phyloP scores from a whole-genome alignment of 805 yeast species.

The Vanderwaltozyma polyspora region DNA sequence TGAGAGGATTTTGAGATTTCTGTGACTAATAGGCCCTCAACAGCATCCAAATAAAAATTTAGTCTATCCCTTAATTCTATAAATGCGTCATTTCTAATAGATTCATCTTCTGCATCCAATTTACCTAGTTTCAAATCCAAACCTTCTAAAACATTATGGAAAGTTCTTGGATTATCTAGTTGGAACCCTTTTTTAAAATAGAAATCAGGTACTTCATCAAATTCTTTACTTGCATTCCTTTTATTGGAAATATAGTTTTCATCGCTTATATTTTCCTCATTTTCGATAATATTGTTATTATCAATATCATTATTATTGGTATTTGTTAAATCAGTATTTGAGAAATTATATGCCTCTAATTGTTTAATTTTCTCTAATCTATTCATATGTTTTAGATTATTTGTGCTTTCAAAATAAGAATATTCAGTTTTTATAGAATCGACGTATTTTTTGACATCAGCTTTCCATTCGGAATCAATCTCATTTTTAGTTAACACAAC shows the following conservation, averaged over 20 bases:
- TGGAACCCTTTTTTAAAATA: conserved; percentile 60
- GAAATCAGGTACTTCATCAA: conserved; percentile 46
- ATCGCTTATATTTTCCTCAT: conserved; percentile 10
- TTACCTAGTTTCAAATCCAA: conserved; percentile 32
- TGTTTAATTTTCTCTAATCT: conserved; percentile 30
- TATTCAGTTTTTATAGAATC: conserved; percentile 35
- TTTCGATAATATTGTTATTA: conserved; percentile 9
- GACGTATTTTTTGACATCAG: conserved; percentile 36
- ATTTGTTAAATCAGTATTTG: background rate
- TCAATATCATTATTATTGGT: background rate
- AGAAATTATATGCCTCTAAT: conserved; percentile 9
- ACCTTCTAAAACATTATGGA: conserved; percentile 60
- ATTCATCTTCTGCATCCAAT: conserved; percentile 21
- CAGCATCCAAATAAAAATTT: conserved; percentile 72
- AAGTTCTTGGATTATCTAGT: conserved; percentile 79
- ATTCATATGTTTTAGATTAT: conserved; percentile 32
- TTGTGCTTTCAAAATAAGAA: conserved; percentile 32
- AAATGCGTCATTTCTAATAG: conserved; percentile 34
- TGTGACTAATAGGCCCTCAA: conserved; percentile 67
- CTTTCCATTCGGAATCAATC: conserved; percentile 34
- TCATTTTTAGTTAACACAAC: conserved; percentile 45
- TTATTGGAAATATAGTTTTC: conserved; percentile 9
- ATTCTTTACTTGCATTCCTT: conserved; percentile 5
- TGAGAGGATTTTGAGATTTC: conserved; percentile 80
- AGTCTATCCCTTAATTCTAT: conserved; percentile 64